Percentiles rank a stretch among this genome's conserved stretches.
These are phyloP conservation scores for Xylariales sp. DNA, from an alignment of 2,329 filamentous ascomycete genomes.

Conservation along the genomic window DNA sequence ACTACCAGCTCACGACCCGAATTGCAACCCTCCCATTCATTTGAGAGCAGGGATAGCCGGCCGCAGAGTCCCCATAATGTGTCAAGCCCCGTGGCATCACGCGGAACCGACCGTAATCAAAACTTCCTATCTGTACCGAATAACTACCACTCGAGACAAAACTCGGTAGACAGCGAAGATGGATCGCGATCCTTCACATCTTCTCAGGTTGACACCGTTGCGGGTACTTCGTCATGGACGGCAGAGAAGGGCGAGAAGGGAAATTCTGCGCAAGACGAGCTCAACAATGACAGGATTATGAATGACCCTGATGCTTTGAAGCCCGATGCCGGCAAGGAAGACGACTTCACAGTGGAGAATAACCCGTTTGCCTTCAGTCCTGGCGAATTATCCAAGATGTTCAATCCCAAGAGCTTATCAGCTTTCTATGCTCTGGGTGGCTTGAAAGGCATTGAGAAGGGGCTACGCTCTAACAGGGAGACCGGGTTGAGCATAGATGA, in stretches of 20 bases:
- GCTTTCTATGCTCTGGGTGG: conserved; percentile 82
- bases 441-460: conserved; percentile 71
- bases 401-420: conserved; percentile 81
- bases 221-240: conserved; percentile 36
- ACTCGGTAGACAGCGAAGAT: conserved; percentile 66
- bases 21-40: conserved; percentile 51
- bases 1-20: conserved; percentile 31
- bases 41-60: conserved; percentile 62
- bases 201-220: conserved; percentile 59
- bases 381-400: conserved; percentile 79
- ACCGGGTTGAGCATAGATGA: conserved; percentile 78
- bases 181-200: conserved; percentile 52
- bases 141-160: conserved; percentile 57
- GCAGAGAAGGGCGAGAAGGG: conserved; percentile 32
- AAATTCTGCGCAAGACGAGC: conserved; percentile 23
- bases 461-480: conserved; percentile 66
- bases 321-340: conserved; percentile 72
- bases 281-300: conserved; percentile 52
- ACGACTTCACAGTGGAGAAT: conserved; percentile 69
- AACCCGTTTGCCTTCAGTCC: conserved; percentile 85
- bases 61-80: conserved; percentile 72
- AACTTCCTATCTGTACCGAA: conserved; percentile 64
- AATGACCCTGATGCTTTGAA: conserved; percentile 65
- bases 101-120: conserved; percentile 39
- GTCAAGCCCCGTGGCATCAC: conserved; percentile 50